Conservation (phyloP, 2,329 filamentous ascomycete genomes). For the Microdochium nivale region DNA sequence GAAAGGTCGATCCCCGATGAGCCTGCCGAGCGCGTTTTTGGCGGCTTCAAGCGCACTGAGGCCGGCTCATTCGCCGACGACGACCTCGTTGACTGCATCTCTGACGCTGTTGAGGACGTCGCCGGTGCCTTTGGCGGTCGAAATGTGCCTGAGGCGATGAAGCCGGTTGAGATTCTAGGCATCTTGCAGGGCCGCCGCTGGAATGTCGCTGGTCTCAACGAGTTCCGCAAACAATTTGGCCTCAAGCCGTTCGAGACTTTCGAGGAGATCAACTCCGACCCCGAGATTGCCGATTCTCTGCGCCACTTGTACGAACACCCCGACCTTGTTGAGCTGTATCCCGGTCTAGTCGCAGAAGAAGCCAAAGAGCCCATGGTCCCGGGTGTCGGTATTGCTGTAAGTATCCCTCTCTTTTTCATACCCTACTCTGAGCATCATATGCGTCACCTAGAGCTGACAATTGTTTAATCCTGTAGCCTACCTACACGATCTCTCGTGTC, state of each 20-base stretch:
- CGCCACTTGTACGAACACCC: constrained; percentile 67
- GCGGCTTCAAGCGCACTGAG: constrained; percentile 50
- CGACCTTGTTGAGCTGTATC: constrained; percentile 73
- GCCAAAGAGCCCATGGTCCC: constrained; percentile 66
- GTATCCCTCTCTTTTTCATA: constrained; percentile 1
- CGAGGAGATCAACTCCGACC: constrained; percentile 76
- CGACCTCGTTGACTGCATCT: constrained; percentile 63
- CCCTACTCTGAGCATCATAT: not conserved
- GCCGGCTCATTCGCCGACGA: constrained; percentile 69
- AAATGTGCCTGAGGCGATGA: constrained; percentile 66
- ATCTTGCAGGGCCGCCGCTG: constrained; percentile 70
- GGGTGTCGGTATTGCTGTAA: constrained; percentile 59
- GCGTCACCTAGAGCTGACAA: constrained; percentile 1
- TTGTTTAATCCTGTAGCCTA: constrained; percentile 34
- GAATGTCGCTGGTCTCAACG: constrained; percentile 72
- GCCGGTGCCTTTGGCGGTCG: constrained; percentile 65
- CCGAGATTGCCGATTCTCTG: constrained; percentile 57
- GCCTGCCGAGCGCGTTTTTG: constrained; percentile 61
- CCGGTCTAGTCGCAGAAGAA: constrained; percentile 68
- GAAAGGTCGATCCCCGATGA: constrained; percentile 54
- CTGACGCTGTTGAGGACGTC: constrained; percentile 65
- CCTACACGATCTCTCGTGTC: constrained; percentile 68
- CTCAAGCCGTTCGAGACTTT: constrained; percentile 69
- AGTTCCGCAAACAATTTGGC: constrained; percentile 76
- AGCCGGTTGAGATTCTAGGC: constrained; percentile 69